Percentiles rank a stretch among this genome's conserved stretches.
Conservation (phyloP, 2,329 filamentous ascomycete species). For the Rhynchosporium agropyri region DNA sequence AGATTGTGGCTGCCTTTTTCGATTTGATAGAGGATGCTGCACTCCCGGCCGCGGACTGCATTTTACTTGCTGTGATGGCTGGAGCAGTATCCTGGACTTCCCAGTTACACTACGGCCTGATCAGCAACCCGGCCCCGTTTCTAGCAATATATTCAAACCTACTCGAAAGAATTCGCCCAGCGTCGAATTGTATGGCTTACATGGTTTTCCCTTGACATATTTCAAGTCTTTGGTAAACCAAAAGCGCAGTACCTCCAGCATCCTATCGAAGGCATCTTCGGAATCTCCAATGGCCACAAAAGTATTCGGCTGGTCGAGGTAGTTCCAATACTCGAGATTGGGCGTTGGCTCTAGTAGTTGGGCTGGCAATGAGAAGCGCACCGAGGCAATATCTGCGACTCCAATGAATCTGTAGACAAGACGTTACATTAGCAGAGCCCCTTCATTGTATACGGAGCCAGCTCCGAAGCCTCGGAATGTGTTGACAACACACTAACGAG, state of each 20-base stretch:
- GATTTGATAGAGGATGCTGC: slow-evolving; percentile 40
- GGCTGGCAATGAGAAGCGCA: slow-evolving; percentile 93
- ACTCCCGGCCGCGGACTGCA: slow-evolving; percentile 29
- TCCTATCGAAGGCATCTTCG: slow-evolving; percentile 87
- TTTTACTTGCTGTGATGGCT: slow-evolving; percentile 50
- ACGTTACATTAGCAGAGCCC: slow-evolving; percentile 23
- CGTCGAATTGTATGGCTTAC: slow-evolving; percentile 98
- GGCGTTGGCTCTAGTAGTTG: slow-evolving; percentile 95
- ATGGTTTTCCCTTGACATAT: slow-evolving; percentile 97
- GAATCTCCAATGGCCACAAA: slow-evolving; percentile 84
- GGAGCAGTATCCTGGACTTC: slow-evolving; percentile 81
- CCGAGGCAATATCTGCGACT: slow-evolving; percentile 90
- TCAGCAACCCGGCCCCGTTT: slow-evolving; percentile 22
- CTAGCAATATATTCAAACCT: slow-evolving; percentile 41
- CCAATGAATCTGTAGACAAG: slow-evolving; percentile 76
- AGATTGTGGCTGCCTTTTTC: slow-evolving; percentile 27
- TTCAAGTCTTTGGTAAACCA: slow-evolving; percentile 99
- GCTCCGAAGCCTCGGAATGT: slow-evolving; percentile 14
- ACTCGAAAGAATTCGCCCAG: slow-evolving; percentile 96
- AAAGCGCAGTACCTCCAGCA: slow-evolving; percentile 92
- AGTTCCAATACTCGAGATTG: slow-evolving; percentile 99
- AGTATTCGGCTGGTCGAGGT: slow-evolving; percentile 90
- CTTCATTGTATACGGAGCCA: slow-evolving; percentile 11
- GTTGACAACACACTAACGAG: slow-evolving; percentile 10
- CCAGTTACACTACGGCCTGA: slow-evolving; percentile 77